Evolutionary conservation across 352 stramenopile genomes (phyloP), one percentile per base, ranked within the genome.

Genomic region (Pythium biforme): DNA sequence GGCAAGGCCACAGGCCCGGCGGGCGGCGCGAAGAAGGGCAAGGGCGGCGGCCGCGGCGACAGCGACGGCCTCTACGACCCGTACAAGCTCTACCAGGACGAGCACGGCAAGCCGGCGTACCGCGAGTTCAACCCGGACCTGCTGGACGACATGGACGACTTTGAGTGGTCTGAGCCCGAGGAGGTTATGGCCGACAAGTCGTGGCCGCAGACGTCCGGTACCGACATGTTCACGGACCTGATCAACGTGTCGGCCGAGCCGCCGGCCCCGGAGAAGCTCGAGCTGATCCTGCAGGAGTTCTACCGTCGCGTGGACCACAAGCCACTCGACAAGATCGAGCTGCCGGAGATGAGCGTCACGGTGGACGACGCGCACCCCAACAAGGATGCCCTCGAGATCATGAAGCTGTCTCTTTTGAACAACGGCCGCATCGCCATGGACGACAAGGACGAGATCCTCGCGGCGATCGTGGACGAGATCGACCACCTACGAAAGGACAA

Each of bases 161-260:
- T 77, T 23, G 74, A 81, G 75, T 94, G 84, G 84, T 69, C 77
- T 54, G 84, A 92, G 64, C 81, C 82, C 4, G 83, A 86, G 53
- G 69, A 88, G 40, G 76, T 95, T 73, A 95, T 95, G 86, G 83
- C 84, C 34, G 86, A 95, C 73, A 95, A 95, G 73, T 92, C 81
- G 66, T 95, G 86, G 86, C 86, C 86, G 1, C 64, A 77, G 45
- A 95, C 86, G 17, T 84, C 84, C 1, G 83, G 81, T 68, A 77
- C 84, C 15, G 83, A 95, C 46, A 65, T 94, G 57, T 95, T 92
- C 61, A 65, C 70, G 52, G 86, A 95, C 68, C 68, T 95, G 68
- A 70, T 93, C 62, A 93, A 95, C 70, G 77, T 95, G 37, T 75
- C 81, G 49, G 72, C 54, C 53, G 74, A 84, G 55, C 69, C 73